A percentile compares a stretch with the other conserved stretches of the same genome.
Evolutionary conservation across 1,139 yeast genomes (phyloP).

Genomic region (Saccharomycopsis crataegensis): DNA sequence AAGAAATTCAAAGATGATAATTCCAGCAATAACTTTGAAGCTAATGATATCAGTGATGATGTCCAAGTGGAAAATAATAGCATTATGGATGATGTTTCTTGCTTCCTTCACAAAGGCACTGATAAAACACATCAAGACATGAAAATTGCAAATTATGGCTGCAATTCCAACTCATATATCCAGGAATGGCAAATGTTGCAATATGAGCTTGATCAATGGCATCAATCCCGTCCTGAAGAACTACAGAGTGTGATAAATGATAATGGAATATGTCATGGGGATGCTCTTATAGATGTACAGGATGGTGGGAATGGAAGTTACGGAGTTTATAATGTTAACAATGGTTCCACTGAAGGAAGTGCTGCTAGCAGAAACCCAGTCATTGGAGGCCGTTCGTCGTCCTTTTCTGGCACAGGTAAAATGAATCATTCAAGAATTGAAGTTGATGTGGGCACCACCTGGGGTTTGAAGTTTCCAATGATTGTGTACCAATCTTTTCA

Average conservation of each 20-base stretch:
- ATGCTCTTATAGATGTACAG: too few species aligned
- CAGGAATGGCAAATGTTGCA: slow-evolving; percentile 3
- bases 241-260: slow-evolving; percentile 4
- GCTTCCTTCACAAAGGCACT: too few species aligned
- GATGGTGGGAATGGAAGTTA: too few species aligned
- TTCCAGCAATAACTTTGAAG: too few species aligned
- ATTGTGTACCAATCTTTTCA: slow-evolving; percentile 1
- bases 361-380: too few species aligned
- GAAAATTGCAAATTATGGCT: neutral
- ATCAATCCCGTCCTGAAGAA: slow-evolving; percentile 7
- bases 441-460: neutral
- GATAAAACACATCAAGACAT: neutral
- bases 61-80: too few species aligned
- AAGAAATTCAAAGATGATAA: neutral
- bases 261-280: neutral
- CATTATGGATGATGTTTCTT: too few species aligned
- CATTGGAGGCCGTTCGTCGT: too few species aligned
- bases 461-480: slow-evolving; percentile 9
- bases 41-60: too few species aligned
- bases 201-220: slow-evolving; percentile 10
- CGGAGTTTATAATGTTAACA: too few species aligned
- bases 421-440: slow-evolving; percentile 3
- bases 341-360: too few species aligned
- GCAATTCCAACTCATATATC: neutral
- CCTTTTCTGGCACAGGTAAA: neutral